Conservation (phyloP, 495 filamentous ascomycete genomes). For the Barbatosphaeria neglecta region DNA sequence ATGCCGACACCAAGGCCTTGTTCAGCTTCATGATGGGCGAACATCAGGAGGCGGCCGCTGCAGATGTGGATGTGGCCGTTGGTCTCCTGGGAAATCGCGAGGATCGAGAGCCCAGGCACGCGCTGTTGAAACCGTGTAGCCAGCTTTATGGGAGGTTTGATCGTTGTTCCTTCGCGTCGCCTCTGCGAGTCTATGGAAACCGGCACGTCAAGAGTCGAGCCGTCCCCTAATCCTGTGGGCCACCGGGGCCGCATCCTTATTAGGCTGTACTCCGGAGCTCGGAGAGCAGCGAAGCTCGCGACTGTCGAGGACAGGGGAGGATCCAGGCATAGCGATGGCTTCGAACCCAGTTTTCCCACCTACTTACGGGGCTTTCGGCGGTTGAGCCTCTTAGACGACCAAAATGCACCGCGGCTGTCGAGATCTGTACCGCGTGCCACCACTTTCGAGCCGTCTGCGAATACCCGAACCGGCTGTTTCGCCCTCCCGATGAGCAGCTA, state of each 20-base stretch:
- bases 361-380: background rate
- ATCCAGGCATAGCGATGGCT: background rate
- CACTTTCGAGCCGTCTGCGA: conserved; percentile 9
- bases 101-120: background rate
- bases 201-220: background rate
- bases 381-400: conserved; percentile 1
- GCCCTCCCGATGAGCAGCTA: background rate
- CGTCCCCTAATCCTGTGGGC: background rate
- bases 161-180: background rate
- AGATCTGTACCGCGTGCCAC: conserved; percentile 16
- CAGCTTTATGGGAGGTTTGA: background rate
- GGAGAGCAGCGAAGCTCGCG: too few relatives aligned
- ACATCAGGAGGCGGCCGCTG: background rate
- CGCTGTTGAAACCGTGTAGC: background rate
- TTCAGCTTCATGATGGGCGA: conserved; percentile 15
- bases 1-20: conserved; percentile 15
- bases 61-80: background rate
- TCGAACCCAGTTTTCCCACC: background rate
- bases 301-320: background rate
- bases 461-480: conserved; percentile 24
- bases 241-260: background rate
- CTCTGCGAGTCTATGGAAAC: background rate
- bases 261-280: background rate
- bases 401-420: conserved; percentile 7
- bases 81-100: background rate